A percentile compares a stretch with the other conserved stretches of the same genome.
Evolutionary conservation across 345 rosid species (phyloP).

Genomic region (Melaleuca alternifolia): DNA sequence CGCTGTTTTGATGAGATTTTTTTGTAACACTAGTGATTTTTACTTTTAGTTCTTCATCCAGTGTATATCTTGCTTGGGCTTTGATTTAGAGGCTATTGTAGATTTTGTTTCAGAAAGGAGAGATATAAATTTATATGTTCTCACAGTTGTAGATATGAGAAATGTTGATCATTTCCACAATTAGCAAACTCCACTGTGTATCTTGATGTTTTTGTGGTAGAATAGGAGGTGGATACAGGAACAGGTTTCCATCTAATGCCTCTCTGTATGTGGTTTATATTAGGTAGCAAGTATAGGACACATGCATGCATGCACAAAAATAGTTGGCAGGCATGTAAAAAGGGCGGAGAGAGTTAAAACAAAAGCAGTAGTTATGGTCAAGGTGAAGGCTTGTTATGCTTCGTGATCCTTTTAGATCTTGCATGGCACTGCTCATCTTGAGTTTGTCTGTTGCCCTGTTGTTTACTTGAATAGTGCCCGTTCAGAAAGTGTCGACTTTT

Average conservation of each 20-base stretch:
- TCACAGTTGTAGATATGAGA: not conserved
- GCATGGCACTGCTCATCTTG: not conserved
- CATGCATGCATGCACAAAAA: not conserved
- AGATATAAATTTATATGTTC: not conserved
- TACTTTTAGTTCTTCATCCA: not conserved
- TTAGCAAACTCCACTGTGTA: not conserved
- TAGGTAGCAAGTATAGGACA: not conserved
- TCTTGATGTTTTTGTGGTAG: not conserved
- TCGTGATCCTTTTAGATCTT: not conserved
- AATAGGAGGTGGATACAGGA: not conserved
- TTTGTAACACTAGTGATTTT: not conserved
- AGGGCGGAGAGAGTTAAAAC: not conserved
- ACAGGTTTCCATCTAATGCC: not conserved
- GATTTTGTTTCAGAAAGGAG: not conserved
- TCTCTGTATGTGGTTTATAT: not conserved
- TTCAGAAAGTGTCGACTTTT: not conserved
- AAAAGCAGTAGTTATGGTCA: not conserved
- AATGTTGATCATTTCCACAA: not conserved
- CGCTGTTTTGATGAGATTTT: not conserved
- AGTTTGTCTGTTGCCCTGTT: not conserved
- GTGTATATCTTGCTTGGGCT: not conserved
- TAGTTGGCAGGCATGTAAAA: not conserved
- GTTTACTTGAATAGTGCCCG: not conserved
- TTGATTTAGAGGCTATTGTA: not conserved
- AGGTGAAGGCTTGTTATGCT: not conserved